Base-by-base conservation (phyloP, 1,284 basidiomycete species). In the Wolfiporia cocos region DNA sequence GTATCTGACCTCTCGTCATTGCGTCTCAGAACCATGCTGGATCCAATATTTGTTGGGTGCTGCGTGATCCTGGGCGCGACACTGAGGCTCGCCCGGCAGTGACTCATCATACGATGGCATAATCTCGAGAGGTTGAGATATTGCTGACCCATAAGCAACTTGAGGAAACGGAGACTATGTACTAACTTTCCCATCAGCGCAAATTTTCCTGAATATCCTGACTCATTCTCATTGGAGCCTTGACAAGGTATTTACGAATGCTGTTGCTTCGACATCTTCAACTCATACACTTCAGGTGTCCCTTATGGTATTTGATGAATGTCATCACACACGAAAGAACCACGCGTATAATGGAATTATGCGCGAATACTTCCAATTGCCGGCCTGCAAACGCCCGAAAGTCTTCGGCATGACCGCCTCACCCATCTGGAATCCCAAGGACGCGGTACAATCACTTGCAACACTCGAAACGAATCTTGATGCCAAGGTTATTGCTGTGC, bases 401-500 rank as follows among this genome's bases (percentile, higher is more conserved):
- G 70, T 92, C n/a, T 87, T 92, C 50, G 89, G 90, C 4, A 84
- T 92, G 79, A 92, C 89, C 0, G 90, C 89, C 0, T 90, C 86
- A 19, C 88, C 89, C 0, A 77, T 90, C 22, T 89, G 83, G 81
- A 85, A 87, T 50, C 69, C 75, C 10, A 79, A 74, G 47, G 74
- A 85, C 43, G 76, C 84, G 0, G 60, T 65, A 12, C 71, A 71
- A 29, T 83, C 81, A 6, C 63, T 84, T 14, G 57, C 69, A 26
- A 67, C 69, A n/a, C 67, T 92, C 1, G 86, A 92, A 61, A 63
- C 64, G 34, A 86, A 81, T 46, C 58, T 92, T 57, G 74, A 87
- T 59, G 72, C 82, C 5, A 81, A 76, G 44, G 78, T 92, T 26
- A 73, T 90, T 34, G 81, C 82, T 15, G 83, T 92, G 12, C 72